Conservation (phyloP, 331 rosid genomes). For the Arachis monticola region DNA sequence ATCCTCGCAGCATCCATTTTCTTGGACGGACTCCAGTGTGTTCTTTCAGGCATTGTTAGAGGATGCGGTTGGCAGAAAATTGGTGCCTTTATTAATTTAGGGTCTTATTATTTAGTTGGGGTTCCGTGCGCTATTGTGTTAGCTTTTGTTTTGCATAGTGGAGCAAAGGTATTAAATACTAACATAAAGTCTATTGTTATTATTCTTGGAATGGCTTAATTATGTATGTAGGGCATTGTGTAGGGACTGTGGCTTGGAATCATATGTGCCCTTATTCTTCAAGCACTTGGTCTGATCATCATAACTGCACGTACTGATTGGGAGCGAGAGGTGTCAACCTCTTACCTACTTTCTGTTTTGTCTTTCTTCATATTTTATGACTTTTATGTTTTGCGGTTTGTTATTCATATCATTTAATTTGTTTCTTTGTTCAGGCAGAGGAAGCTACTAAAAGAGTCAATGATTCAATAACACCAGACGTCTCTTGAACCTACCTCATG, state of each 20-base stretch:
- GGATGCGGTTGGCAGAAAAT: conserved; percentile 90
- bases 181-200: too few relatives aligned
- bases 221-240: not conserved
- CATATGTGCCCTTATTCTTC: conserved; percentile 63
- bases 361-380: not conserved
- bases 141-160: conserved; percentile 62
- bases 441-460: conserved; percentile 57
- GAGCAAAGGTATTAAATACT: conserved; percentile 56
- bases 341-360: not conserved
- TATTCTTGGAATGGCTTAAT: too few relatives aligned
- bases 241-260: conserved; percentile 87
- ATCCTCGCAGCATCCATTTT: conserved; percentile 67
- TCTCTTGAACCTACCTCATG: conserved; percentile 44
- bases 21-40: conserved; percentile 70
- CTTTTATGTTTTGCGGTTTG: conserved; percentile 26
- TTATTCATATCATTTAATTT: not conserved
- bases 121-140: conserved; percentile 59
- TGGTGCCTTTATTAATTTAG: conserved; percentile 74
- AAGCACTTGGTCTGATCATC: conserved; percentile 46
- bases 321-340: conserved; percentile 56
- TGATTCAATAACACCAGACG: conserved; percentile 40
- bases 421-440: conserved; percentile 49
- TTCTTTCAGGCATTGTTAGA: conserved; percentile 79
- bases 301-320: conserved; percentile 63
- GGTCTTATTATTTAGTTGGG: conserved; percentile 69